Evolutionary conservation across 331 rosid genomes (phyloP).

Genomic region (Pyracantha coccinea): DNA sequence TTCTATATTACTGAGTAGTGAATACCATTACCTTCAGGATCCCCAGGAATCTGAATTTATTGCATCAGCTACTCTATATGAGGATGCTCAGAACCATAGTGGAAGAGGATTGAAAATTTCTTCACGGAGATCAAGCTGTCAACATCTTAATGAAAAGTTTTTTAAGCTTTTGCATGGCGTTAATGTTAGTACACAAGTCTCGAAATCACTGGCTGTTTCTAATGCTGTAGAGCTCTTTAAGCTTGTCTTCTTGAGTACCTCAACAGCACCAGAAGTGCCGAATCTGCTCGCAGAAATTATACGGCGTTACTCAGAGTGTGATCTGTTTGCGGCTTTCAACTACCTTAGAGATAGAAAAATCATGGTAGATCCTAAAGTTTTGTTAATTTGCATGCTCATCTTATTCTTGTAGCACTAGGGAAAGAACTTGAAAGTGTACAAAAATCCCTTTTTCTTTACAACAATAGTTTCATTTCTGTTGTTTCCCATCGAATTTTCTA

Average conservation of each 20-base stretch:
- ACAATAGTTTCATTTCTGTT: not conserved
- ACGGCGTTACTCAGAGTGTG: slow-evolving; percentile 88
- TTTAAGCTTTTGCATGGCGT: slow-evolving; percentile 47
- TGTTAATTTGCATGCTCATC: not conserved
- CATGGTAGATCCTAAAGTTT: slow-evolving; percentile 46
- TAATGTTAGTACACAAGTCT: slow-evolving; percentile 48
- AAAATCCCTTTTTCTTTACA: not conserved
- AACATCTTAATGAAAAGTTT: slow-evolving; percentile 50
- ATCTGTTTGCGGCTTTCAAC: slow-evolving; percentile 91
- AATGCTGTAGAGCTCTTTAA: slow-evolving; percentile 96
- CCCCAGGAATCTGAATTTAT: slow-evolving; percentile 37
- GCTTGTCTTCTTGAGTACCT: slow-evolving; percentile 84
- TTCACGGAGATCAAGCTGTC: slow-evolving; percentile 33
- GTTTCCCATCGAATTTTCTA: not conserved
- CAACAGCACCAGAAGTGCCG: slow-evolving; percentile 57
- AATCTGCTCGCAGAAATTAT: slow-evolving; percentile 67
- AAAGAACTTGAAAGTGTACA: not conserved
- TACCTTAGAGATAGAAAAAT: slow-evolving; percentile 72
- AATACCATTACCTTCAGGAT: slow-evolving; percentile 35
- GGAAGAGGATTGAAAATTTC: slow-evolving; percentile 29
- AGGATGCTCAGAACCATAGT: slow-evolving; percentile 33
- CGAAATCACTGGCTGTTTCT: slow-evolving; percentile 82
- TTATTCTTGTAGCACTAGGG: not conserved
- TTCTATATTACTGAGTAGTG: slow-evolving; percentile 13
- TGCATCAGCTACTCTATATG: slow-evolving; percentile 29